A percentile compares a stretch with the other conserved stretches of the same genome.
phyloP scores from a whole-genome alignment of 2,329 filamentous ascomycete species.

The Fusarium begoniae region DNA sequence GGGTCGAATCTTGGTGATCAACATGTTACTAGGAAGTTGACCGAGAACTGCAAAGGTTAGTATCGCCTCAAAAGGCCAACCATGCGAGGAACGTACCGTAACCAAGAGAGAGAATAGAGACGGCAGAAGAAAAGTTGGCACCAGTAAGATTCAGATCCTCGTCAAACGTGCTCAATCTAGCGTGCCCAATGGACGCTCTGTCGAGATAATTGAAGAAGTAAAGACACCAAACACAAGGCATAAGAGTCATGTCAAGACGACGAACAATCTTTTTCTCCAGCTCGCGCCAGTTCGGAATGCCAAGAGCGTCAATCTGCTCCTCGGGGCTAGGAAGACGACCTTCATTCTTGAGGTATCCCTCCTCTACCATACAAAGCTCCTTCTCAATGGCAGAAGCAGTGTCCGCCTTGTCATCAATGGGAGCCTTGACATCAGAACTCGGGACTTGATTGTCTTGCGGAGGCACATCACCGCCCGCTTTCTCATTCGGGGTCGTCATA shows the following conservation, averaged over 20 bases:
- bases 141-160: background rate
- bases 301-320: slow-evolving; percentile 12
- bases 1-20: slow-evolving; percentile 12
- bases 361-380: slow-evolving; percentile 1
- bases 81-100: background rate
- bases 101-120: slow-evolving; percentile 18
- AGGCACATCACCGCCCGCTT: background rate
- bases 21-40: slow-evolving; percentile 12
- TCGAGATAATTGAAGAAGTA: slow-evolving; percentile 23
- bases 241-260: slow-evolving; percentile 14
- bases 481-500: background rate
- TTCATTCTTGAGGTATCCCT: slow-evolving; percentile 1
- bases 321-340: slow-evolving; percentile 6
- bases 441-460: background rate
- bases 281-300: slow-evolving; percentile 9
- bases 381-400: background rate
- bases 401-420: background rate
- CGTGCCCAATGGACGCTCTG: slow-evolving; percentile 10
- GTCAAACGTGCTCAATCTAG: background rate
- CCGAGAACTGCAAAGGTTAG: background rate
- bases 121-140: slow-evolving; percentile 10
- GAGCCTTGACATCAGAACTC: background rate
- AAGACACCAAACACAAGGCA: slow-evolving; percentile 18
- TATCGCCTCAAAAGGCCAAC: fast-evolving
- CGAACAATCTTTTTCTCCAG: slow-evolving; percentile 17